Evolutionary conservation across 164 flowering plant genomes (phyloP).

Genomic region (Tetrastigma voinierianum): DNA sequence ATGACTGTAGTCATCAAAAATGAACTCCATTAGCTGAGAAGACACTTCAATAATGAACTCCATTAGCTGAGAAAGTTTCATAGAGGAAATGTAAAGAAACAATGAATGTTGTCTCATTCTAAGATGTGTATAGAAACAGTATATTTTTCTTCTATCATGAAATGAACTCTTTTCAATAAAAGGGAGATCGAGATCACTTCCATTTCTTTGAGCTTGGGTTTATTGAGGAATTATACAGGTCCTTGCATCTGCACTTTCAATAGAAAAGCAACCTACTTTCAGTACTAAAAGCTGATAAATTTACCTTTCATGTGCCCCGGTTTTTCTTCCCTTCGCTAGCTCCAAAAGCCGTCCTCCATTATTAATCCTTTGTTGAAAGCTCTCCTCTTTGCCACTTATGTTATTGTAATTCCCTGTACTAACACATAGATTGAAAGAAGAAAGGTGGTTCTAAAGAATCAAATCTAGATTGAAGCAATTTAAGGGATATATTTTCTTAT

Average conservation of each 20-base stretch:
- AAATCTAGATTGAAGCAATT: too few relatives aligned
- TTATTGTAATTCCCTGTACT: neutral
- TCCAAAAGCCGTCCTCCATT: constrained; percentile 24
- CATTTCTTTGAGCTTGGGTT: neutral
- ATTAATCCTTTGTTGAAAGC: constrained; percentile 9
- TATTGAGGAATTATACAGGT: neutral
- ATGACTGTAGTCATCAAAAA: neutral
- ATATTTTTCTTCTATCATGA: neutral
- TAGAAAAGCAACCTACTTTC: constrained; percentile 1
- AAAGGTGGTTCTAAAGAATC: too few relatives aligned
- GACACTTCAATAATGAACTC: neutral
- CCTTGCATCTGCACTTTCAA: neutral
- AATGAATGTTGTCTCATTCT: too few relatives aligned
- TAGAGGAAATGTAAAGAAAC: neutral
- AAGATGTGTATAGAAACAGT: neutral
- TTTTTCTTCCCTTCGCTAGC: neutral
- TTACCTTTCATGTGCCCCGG: neutral
- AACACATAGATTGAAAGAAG: too few relatives aligned
- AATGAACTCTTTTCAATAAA: neutral
- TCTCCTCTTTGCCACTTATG: constrained; percentile 9
- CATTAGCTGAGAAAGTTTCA: neutral
- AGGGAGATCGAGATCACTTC: neutral
- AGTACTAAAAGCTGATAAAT: constrained; percentile 3
- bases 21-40: neutral
- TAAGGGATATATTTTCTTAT: too few relatives aligned